Conservation (phyloP, 73 alveolate genomes). For the Stentor roeselii region DNA sequence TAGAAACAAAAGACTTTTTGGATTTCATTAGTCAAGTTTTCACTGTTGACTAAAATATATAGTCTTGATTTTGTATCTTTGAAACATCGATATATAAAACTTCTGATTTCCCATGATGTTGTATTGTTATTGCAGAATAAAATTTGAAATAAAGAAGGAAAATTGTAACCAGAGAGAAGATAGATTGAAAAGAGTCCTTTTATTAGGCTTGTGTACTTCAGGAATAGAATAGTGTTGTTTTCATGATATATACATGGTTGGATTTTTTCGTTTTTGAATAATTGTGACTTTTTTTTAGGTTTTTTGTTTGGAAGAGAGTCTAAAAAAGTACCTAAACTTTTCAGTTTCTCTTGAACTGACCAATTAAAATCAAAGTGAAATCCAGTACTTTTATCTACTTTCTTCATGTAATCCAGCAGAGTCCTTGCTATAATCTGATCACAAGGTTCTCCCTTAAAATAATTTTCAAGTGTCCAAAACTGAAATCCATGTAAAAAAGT, state of each 20-base stretch:
- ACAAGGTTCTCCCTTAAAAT: neutral
- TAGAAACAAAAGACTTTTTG: neutral
- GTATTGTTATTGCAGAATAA: neutral
- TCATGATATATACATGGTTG: neutral
- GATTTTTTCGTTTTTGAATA: neutral
- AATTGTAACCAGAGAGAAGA: neutral
- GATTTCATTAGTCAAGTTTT: neutral
- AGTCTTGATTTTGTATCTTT: neutral
- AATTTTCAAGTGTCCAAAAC: constrained; percentile 19
- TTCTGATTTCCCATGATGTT: neutral
- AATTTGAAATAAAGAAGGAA: neutral
- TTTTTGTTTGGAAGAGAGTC: neutral
- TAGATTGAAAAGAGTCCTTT: neutral
- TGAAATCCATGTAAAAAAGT: constrained; percentile 1
- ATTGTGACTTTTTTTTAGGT: too few species aligned
- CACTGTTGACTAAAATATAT: neutral
- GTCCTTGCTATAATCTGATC: neutral
- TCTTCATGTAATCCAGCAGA: neutral
- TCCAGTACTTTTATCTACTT: neutral
- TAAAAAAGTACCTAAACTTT: neutral
- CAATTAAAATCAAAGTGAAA: neutral
- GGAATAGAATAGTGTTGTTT: too few species aligned
- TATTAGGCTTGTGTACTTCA: neutral
- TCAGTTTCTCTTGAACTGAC: neutral
- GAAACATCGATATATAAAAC: neutral